A percentile compares a stretch with the other conserved stretches of the same genome.
Conservation (phyloP, 2,329 filamentous ascomycete genomes). For the Cladobotryum mycophilum region DNA sequence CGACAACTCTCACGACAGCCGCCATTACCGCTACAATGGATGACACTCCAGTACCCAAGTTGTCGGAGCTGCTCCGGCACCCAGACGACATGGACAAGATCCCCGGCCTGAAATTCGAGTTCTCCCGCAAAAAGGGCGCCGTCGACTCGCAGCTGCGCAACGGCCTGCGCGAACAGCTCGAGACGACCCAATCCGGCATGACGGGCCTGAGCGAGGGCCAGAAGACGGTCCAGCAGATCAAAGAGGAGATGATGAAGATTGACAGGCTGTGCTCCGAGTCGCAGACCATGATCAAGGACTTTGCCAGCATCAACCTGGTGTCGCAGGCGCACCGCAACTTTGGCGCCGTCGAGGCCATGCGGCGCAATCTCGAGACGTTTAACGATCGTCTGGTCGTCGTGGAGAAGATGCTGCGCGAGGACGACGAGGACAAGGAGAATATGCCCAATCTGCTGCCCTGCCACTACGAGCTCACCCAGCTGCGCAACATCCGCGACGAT, state of each 20-base stretch:
- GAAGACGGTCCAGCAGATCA: slow-evolving; percentile 84
- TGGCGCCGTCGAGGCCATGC: slow-evolving; percentile 88
- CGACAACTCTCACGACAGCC: background rate
- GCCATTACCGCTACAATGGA: slow-evolving; percentile 26
- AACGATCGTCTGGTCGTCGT: slow-evolving; percentile 69
- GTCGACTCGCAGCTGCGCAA: slow-evolving; percentile 86
- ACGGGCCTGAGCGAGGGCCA: slow-evolving; percentile 82
- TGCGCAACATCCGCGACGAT: slow-evolving; percentile 91
- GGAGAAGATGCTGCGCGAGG: slow-evolving; percentile 71
- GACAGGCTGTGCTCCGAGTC: slow-evolving; percentile 96
- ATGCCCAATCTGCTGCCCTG: slow-evolving; percentile 87
- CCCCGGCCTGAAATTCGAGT: slow-evolving; percentile 79
- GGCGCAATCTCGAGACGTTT: slow-evolving; percentile 81
- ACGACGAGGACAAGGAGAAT: slow-evolving; percentile 78
- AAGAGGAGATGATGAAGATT: slow-evolving; percentile 98
- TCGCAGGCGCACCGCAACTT: slow-evolving; percentile 97
- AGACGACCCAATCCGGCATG: slow-evolving; percentile 92
- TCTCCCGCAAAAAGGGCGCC: slow-evolving; percentile 85
- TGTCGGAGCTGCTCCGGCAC: slow-evolving; percentile 88
- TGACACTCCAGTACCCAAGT: slow-evolving; percentile 66
- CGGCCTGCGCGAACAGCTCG: slow-evolving; percentile 85
- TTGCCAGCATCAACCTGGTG: slow-evolving; percentile 83
- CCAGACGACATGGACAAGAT: slow-evolving; percentile 98
- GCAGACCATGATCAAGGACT: slow-evolving; percentile 95
- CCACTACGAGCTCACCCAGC: slow-evolving; percentile 85